Conservation (phyloP, 129 eudicot genomes). For the Escallonia rubra region DNA sequence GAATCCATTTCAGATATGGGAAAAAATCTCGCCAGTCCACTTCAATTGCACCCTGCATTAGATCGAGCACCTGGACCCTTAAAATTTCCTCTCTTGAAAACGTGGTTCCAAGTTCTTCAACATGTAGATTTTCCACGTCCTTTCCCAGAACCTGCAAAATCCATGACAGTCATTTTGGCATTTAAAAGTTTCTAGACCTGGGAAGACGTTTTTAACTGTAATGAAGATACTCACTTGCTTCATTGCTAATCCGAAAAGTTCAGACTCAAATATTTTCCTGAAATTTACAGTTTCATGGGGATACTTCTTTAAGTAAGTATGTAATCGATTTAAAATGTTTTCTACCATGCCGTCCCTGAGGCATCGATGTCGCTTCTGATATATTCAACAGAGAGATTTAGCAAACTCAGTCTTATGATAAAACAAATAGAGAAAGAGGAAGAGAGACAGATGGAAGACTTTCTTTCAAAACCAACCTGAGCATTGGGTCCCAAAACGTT, state of each 20-base stretch:
- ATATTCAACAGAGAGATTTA: not conserved
- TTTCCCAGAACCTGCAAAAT: slow-evolving; percentile 48
- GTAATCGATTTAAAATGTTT: slow-evolving; percentile 37
- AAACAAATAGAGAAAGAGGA: not conserved
- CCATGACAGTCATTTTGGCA: not conserved
- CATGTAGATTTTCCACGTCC: slow-evolving; percentile 50
- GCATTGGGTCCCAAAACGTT: slow-evolving; percentile 76
- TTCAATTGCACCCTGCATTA: slow-evolving; percentile 63
- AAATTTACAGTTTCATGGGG: slow-evolving; percentile 52
- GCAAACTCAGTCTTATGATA: not conserved
- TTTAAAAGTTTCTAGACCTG: not conserved
- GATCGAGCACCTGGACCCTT: slow-evolving; percentile 45
- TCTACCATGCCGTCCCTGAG: slow-evolving; percentile 59
- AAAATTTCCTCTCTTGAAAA: slow-evolving; percentile 49
- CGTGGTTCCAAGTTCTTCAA: slow-evolving; percentile 50
- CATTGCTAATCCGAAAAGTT: slow-evolving; percentile 75
- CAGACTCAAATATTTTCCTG: slow-evolving; percentile 59
- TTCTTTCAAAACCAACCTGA: slow-evolving; percentile 41
- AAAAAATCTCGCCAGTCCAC: slow-evolving; percentile 83
- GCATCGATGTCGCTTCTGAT: slow-evolving; percentile 59
- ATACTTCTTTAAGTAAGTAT: slow-evolving; percentile 22
- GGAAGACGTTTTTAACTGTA: not conserved
- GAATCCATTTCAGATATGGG: slow-evolving; percentile 65
- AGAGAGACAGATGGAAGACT: not conserved
- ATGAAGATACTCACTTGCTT: slow-evolving; percentile 59